Conservation (phyloP, 2,329 filamentous ascomycete species). For the Chrysosporium queenslandicum region DNA sequence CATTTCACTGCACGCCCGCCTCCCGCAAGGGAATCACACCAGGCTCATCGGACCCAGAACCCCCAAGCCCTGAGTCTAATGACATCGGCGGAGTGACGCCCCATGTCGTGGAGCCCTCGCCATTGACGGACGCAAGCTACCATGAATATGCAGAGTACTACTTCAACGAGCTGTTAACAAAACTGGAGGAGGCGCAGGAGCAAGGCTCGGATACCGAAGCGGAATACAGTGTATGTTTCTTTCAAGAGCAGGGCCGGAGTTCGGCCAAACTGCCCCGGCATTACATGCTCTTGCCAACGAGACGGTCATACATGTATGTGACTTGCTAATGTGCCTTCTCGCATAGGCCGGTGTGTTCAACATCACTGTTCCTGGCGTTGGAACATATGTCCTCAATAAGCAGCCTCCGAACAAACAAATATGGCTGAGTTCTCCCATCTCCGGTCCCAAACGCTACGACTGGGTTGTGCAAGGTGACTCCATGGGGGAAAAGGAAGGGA, state of each 20-base stretch:
- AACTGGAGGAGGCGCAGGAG: slow-evolving; percentile 67
- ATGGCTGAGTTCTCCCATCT: slow-evolving; percentile 86
- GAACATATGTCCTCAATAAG: slow-evolving; percentile 94
- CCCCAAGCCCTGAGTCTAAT: slow-evolving; percentile 33
- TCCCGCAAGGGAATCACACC: slow-evolving; percentile 48
- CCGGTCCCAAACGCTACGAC: slow-evolving; percentile 88
- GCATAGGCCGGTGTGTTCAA: slow-evolving; percentile 73
- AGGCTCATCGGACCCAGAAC: slow-evolving; percentile 45
- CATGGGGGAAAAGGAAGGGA: slow-evolving; percentile 70
- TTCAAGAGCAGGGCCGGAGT: neutral
- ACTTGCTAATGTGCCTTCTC: neutral
- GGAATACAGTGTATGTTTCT: slow-evolving; percentile 65
- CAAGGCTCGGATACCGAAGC: slow-evolving; percentile 65
- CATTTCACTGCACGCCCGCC: slow-evolving; percentile 30
- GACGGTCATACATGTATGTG: neutral
- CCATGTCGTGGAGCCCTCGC: slow-evolving; percentile 46
- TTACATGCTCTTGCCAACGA: too few species aligned
- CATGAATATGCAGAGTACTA: slow-evolving; percentile 68
- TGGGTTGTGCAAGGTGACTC: slow-evolving; percentile 65
- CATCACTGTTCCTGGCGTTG: slow-evolving; percentile 56
- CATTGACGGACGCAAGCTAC: slow-evolving; percentile 62
- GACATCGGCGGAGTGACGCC: slow-evolving; percentile 35
- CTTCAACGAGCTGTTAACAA: slow-evolving; percentile 49
- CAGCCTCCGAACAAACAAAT: slow-evolving; percentile 96
- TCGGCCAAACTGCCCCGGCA: too few species aligned